Percentiles rank a stretch among this genome's conserved stretches.
Evolutionary conservation across 441 rosid species (phyloP).

Genomic region (Isatis lusitanica): DNA sequence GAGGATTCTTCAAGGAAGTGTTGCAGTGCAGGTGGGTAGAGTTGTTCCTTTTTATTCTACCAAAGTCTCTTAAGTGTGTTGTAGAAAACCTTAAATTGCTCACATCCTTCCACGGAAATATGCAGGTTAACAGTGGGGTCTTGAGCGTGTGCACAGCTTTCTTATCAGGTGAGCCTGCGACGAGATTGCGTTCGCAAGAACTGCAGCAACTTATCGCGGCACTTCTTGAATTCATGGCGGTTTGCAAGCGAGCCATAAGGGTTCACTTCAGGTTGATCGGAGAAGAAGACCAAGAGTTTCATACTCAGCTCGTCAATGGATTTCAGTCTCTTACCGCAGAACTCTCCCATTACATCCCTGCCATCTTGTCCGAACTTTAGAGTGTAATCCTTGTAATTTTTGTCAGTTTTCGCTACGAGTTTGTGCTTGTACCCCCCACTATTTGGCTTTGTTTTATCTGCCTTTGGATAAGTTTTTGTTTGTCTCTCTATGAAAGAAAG

Average conservation of each 20-base stretch:
- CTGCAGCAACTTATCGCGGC: conserved; percentile 98
- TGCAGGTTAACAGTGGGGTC: conserved; percentile 97
- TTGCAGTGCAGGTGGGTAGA: conserved; percentile 88
- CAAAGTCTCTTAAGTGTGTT: neutral
- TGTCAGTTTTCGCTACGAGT: conserved; percentile 3
- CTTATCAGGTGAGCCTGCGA: conserved; percentile 97
- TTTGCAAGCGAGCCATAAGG: conserved; percentile 96
- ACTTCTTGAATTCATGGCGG: conserved; percentile 97
- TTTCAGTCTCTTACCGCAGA: conserved; percentile 99
- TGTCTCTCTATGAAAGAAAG: neutral
- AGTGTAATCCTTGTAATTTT: conserved; percentile 17
- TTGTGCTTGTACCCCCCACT: neutral
- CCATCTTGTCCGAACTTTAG: conserved; percentile 96
- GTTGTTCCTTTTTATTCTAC: neutral
- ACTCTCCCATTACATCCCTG: conserved; percentile 95
- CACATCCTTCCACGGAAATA: neutral
- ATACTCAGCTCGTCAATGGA: conserved; percentile 97
- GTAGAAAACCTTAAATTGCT: neutral
- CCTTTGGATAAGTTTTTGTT: neutral
- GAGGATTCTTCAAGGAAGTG: conserved; percentile 99
- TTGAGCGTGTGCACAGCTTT: conserved; percentile 95
- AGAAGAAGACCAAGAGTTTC: conserved; percentile 97
- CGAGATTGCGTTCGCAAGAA: conserved; percentile 92
- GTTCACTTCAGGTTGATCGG: conserved; percentile 93
- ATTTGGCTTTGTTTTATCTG: neutral